Conservation (phyloP, 2,329 filamentous ascomycete genomes). For the Ophiobolus disseminans region DNA sequence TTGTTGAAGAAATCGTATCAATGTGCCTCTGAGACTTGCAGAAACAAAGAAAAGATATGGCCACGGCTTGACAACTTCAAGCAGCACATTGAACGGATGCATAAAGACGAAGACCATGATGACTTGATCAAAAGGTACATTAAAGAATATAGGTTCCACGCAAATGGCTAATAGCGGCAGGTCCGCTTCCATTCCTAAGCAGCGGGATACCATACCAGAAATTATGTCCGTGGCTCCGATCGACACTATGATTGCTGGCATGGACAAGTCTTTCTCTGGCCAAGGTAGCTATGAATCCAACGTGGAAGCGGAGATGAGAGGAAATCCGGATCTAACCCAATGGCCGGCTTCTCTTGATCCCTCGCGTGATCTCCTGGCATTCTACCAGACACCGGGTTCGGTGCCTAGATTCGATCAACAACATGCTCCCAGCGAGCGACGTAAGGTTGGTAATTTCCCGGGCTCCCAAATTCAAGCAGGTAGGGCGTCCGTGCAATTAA, state of each 20-base stretch:
- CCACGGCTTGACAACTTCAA: conserved; percentile 86
- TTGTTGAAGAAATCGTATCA: conserved; percentile 57
- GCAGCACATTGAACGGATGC: conserved; percentile 75
- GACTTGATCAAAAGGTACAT: conserved; percentile 57
- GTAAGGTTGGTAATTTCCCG: too few relatives aligned
- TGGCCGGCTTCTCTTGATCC: conserved; percentile 17
- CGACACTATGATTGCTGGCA: conserved; percentile 41
- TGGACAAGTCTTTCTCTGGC: conserved; percentile 29
- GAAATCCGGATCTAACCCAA: conserved; percentile 25
- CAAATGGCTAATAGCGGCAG: conserved; percentile 30
- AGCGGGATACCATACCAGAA: conserved; percentile 8
- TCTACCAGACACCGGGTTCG: not conserved
- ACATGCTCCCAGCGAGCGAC: too few relatives aligned
- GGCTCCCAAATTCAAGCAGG: too few relatives aligned
- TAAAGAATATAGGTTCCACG: not conserved
- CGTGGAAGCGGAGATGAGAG: conserved; percentile 28
- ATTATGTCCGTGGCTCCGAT: conserved; percentile 29
- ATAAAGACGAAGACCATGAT: conserved; percentile 57
- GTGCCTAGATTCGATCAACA: too few relatives aligned
- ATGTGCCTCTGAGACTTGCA: conserved; percentile 66
- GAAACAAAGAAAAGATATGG: conserved; percentile 72
- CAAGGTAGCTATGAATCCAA: conserved; percentile 17
- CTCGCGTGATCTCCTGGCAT: not conserved
- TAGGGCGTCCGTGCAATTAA: too few relatives aligned
- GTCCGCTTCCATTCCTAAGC: conserved; percentile 24